Conservation (phyloP, 2,329 filamentous ascomycete species). For the Xylariomycetidae sp. region DNA sequence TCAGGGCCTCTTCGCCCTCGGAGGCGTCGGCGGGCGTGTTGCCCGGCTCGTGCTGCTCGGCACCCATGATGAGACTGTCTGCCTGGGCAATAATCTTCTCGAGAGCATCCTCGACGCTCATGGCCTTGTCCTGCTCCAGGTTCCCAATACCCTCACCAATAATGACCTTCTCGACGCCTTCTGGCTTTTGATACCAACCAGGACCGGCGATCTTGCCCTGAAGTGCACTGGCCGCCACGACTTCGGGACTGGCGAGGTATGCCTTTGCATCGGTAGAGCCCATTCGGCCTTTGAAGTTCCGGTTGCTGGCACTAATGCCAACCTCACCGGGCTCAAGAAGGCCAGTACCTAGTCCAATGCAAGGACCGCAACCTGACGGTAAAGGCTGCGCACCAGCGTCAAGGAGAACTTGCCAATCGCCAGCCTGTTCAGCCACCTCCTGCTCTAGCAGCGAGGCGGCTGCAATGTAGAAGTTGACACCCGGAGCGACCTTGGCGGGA, state of each 20-base stretch:
- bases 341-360: constrained; percentile 75
- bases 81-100: constrained; percentile 7
- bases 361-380: constrained; percentile 72
- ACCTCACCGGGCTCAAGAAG: constrained; percentile 80
- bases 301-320: constrained; percentile 76
- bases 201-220: constrained; percentile 67
- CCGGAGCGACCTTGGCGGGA: constrained; percentile 63
- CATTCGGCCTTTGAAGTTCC: constrained; percentile 92
- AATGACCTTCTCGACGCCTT: constrained; percentile 59
- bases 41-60: background rate
- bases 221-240: constrained; percentile 85
- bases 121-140: constrained; percentile 53
- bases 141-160: constrained; percentile 33
- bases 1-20: constrained; percentile 49
- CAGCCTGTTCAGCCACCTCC: constrained; percentile 65
- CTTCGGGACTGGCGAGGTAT: constrained; percentile 83
- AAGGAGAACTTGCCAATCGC: constrained; percentile 79
- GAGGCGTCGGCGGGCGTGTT: constrained; percentile 1
- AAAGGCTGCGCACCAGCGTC: constrained; percentile 71
- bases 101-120: constrained; percentile 58
- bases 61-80: constrained; percentile 5
- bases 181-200: constrained; percentile 69
- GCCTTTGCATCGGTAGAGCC: constrained; percentile 67
- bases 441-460: constrained; percentile 80
- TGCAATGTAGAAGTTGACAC: constrained; percentile 83